Conservation (phyloP, 1,284 basidiomycete species). For the Porogramme epimiltina region DNA sequence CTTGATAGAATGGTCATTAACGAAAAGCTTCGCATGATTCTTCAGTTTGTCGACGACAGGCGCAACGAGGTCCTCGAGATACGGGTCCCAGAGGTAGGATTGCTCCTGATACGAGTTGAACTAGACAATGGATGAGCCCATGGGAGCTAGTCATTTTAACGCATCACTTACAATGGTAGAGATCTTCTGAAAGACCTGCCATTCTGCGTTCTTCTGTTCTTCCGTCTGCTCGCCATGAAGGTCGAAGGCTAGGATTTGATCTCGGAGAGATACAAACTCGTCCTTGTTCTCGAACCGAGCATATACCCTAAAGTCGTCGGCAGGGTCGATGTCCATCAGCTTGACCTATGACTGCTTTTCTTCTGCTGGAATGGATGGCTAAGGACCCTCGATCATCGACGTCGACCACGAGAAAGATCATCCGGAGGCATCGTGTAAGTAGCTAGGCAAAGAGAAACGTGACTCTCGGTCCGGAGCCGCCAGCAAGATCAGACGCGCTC, state of each 20-base stretch:
- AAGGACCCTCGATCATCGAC: too few species aligned
- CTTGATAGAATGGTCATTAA: constrained; percentile 34
- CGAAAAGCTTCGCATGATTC: constrained; percentile 51
- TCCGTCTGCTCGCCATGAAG: constrained; percentile 44
- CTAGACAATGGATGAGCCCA: constrained; percentile 44
- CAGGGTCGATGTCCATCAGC: constrained; percentile 1
- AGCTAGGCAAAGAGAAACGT: too few species aligned
- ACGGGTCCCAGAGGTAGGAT: constrained; percentile 94
- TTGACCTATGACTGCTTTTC: not conserved
- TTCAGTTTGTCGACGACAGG: constrained; percentile 78
- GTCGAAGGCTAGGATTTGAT: constrained; percentile 52
- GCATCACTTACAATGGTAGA: constrained; percentile 42
- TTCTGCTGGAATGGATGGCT: too few species aligned
- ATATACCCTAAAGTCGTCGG: constrained; percentile 36
- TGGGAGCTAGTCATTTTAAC: not conserved
- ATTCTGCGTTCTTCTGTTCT: constrained; percentile 52
- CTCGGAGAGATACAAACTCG: constrained; percentile 59
- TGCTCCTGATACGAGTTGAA: constrained; percentile 93
- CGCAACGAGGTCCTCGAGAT: constrained; percentile 79
- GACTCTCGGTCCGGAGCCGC: too few species aligned
- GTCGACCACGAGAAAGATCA: too few species aligned
- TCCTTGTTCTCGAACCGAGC: constrained; percentile 62
- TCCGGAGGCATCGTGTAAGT: too few species aligned
- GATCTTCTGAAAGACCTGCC: constrained; percentile 40
- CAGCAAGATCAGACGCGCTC: too few species aligned